Evolutionary conservation across 352 stramenopile species (phyloP).

Genomic region (Pilasporangium apinafurcum): DNA sequence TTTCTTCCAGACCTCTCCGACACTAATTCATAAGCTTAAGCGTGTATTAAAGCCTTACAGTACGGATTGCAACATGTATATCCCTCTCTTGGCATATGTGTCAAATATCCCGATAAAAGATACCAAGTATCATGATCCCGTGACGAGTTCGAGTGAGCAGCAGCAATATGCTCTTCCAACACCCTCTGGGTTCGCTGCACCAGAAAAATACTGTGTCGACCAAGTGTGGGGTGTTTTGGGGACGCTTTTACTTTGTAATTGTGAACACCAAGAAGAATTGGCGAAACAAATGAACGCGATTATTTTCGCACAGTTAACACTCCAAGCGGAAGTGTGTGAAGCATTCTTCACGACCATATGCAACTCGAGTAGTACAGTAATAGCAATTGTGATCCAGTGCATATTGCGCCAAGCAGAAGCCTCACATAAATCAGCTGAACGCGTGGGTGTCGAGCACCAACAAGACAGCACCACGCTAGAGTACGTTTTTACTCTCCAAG

Average conservation of each 20-base stretch:
- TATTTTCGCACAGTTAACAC: constrained; percentile 41
- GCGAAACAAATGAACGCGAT: constrained; percentile 28
- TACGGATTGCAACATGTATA: constrained; percentile 40
- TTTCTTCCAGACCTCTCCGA: constrained; percentile 21
- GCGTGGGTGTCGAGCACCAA: not conserved
- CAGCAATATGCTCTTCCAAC: constrained; percentile 27
- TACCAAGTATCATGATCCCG: constrained; percentile 46
- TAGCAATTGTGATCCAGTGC: constrained; percentile 34
- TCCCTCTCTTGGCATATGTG: constrained; percentile 55
- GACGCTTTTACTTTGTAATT: constrained; percentile 44
- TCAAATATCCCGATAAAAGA: constrained; percentile 49
- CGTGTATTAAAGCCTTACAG: constrained; percentile 33
- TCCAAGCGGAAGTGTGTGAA: constrained; percentile 33
- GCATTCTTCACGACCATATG: constrained; percentile 51
- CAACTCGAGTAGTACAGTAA: constrained; percentile 37
- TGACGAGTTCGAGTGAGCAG: constrained; percentile 2
- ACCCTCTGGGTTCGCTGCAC: constrained; percentile 9
- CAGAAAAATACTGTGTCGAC: constrained; percentile 23
- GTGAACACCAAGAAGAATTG: constrained; percentile 6
- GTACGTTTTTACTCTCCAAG: constrained; percentile 8
- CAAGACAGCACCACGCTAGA: not conserved
- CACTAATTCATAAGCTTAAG: constrained; percentile 32
- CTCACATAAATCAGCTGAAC: not conserved
- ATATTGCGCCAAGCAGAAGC: constrained; percentile 4
- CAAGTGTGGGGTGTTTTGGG: constrained; percentile 66